phyloP scores from a whole-genome alignment of 768 basidiomycete species.

The Epithele typhae region DNA sequence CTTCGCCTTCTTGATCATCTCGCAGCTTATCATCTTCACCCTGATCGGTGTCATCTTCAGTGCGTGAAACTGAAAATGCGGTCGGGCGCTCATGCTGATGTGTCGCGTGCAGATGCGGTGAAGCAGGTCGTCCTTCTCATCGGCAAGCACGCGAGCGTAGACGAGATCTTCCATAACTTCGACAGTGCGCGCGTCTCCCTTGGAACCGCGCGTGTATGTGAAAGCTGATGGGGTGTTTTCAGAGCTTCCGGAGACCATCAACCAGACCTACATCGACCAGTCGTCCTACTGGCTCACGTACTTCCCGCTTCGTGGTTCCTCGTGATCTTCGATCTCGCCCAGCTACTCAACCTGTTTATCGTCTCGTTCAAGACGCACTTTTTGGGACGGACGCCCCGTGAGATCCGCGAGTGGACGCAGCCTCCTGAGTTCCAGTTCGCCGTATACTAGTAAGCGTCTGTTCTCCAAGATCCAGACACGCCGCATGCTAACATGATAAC shows the following conservation, averaged over 20 bases:
- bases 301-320: slow-evolving; percentile 95
- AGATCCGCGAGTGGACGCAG: slow-evolving; percentile 86
- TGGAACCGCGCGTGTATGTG: neutral
- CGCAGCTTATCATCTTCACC: slow-evolving; percentile 92
- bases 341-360: slow-evolving; percentile 87
- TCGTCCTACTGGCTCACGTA: slow-evolving; percentile 90
- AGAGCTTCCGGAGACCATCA: slow-evolving; percentile 72
- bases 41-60: slow-evolving; percentile 87
- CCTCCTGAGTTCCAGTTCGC: slow-evolving; percentile 88
- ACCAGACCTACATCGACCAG: slow-evolving; percentile 88
- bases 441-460: slow-evolving; percentile 70
- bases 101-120: slow-evolving; percentile 23
- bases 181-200: slow-evolving; percentile 29
- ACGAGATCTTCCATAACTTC: slow-evolving; percentile 41
- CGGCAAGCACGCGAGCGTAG: slow-evolving; percentile 41
- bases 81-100: neutral
- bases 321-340: slow-evolving; percentile 91
- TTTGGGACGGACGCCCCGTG: slow-evolving; percentile 86
- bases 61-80: slow-evolving; percentile 31
- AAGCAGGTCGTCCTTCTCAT: slow-evolving; percentile 45
- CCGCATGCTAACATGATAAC: no score
- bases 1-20: slow-evolving; percentile 90
- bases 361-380: slow-evolving; percentile 76
- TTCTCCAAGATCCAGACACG: no score
- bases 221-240: neutral